Conservation (phyloP, 306 rosid species). For the Amphicarpaea edgeworthii region DNA sequence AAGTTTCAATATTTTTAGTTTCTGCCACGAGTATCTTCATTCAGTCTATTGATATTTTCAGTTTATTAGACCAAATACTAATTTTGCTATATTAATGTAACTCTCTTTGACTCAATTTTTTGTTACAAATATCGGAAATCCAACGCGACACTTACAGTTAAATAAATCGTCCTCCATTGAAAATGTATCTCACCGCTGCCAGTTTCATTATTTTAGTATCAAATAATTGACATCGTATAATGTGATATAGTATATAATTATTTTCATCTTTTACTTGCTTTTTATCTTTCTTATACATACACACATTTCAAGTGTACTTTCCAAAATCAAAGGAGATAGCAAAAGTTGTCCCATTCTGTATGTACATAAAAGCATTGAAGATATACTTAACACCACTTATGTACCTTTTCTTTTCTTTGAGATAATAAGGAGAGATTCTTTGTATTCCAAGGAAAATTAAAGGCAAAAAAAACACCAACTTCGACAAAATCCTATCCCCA, state of each 20-base stretch:
- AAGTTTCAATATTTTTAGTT: too few relatives aligned
- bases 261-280: neutral
- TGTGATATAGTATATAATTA: neutral
- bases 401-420: neutral
- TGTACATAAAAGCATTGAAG: neutral
- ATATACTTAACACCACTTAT: neutral
- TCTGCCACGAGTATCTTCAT: too few relatives aligned
- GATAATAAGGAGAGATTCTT: constrained; percentile 11
- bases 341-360: neutral
- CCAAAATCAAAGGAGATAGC: constrained; percentile 2
- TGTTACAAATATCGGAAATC: too few relatives aligned
- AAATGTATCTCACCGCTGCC: too few relatives aligned
- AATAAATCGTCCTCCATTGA: too few relatives aligned
- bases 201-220: neutral
- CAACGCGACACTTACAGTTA: too few relatives aligned
- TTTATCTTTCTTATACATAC: neutral
- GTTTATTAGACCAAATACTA: too few relatives aligned
- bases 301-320: neutral
- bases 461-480: neutral
- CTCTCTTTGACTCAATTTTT: too few relatives aligned
- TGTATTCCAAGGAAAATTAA: neutral
- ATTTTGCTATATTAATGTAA: too few relatives aligned
- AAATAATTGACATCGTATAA: neutral
- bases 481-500: too few relatives aligned
- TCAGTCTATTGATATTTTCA: too few relatives aligned